Conservation (phyloP, 2,329 filamentous ascomycete genomes). For the Cyanodermella asteris region DNA sequence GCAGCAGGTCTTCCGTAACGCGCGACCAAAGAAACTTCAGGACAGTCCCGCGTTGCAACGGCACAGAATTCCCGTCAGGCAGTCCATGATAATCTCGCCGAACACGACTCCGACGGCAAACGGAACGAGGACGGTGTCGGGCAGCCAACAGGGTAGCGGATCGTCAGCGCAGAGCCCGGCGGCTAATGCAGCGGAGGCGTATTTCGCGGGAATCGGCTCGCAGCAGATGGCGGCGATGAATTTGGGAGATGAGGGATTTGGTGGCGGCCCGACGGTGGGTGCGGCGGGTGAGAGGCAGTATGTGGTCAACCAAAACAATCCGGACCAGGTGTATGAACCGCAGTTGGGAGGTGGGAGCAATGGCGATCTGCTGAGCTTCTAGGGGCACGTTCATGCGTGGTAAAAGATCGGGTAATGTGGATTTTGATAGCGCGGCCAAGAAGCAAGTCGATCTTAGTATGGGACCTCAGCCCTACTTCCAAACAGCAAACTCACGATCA, state of each 20-base stretch:
- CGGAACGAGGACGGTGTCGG: constrained; percentile 11
- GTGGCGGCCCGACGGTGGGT: constrained; percentile 20
- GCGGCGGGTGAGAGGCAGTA: constrained; percentile 21
- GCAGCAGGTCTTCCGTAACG: constrained; percentile 84
- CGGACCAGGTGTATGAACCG: constrained; percentile 53
- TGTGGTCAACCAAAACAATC: constrained; percentile 64
- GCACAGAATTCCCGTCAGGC: constrained; percentile 37
- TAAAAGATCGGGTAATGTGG: too few species aligned
- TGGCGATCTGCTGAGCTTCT: constrained; percentile 50
- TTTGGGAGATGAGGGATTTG: constrained; percentile 41
- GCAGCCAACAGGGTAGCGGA: constrained; percentile 9
- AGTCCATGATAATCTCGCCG: too few species aligned
- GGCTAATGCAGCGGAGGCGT: constrained; percentile 67
- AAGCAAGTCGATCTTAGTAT: too few species aligned
- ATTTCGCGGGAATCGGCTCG: constrained; percentile 59
- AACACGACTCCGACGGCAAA: constrained; percentile 8
- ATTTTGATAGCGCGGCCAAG: too few species aligned
- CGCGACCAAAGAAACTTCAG: constrained; percentile 54
- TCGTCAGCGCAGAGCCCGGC: constrained; percentile 37
- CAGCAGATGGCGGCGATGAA: constrained; percentile 54
- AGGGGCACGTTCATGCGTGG: too few species aligned
- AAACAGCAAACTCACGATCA: too few species aligned
- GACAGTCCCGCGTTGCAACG: constrained; percentile 75
- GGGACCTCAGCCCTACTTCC: too few species aligned
- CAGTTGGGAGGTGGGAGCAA: constrained; percentile 41